Percentiles rank a stretch among this genome's conserved stretches.
Evolutionary conservation across 108 stramenopile species (phyloP).

Genomic region (Conticribra weissflogii): DNA sequence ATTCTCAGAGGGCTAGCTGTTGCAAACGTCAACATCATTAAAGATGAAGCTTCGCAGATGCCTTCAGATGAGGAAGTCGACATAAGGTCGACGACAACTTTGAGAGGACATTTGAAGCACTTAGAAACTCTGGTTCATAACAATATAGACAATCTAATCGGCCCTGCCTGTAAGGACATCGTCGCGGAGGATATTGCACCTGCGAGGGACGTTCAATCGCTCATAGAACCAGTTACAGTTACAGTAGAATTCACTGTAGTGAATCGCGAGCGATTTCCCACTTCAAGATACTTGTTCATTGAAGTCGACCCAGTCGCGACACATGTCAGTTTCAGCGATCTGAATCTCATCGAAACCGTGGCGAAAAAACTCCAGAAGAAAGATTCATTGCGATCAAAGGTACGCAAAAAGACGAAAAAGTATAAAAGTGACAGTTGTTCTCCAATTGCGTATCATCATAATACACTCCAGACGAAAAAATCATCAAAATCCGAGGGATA

Average conservation of each 20-base stretch:
- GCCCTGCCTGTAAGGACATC: background rate
- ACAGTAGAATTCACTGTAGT: constrained; percentile 54
- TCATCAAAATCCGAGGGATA: constrained; percentile 1
- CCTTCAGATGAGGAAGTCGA: constrained; percentile 8
- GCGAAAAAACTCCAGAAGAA: constrained; percentile 7
- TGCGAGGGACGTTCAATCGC: constrained; percentile 17
- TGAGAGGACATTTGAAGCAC: constrained; percentile 17
- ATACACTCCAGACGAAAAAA: constrained; percentile 8
- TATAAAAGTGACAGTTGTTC: too few species aligned
- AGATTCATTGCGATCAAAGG: background rate
- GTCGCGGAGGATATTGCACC: background rate
- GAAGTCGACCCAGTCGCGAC: constrained; percentile 74
- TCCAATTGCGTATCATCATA: too few species aligned
- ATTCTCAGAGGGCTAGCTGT: constrained; percentile 69
- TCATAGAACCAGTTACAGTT: constrained; percentile 73
- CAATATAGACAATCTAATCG: constrained; percentile 41
- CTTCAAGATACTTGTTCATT: constrained; percentile 47
- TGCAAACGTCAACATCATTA: constrained; percentile 40
- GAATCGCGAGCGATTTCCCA: constrained; percentile 44
- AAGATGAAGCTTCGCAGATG: constrained; percentile 13
- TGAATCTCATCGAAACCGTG: constrained; percentile 59
- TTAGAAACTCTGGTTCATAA: constrained; percentile 17
- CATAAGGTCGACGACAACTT: constrained; percentile 49
- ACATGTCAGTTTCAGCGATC: constrained; percentile 69
- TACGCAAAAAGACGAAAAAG: background rate